Evolutionary conservation across 176 grass and related monocot species (phyloP), one percentile per base, ranked within the genome.

Genomic region (Oryza glumipatula): DNA sequence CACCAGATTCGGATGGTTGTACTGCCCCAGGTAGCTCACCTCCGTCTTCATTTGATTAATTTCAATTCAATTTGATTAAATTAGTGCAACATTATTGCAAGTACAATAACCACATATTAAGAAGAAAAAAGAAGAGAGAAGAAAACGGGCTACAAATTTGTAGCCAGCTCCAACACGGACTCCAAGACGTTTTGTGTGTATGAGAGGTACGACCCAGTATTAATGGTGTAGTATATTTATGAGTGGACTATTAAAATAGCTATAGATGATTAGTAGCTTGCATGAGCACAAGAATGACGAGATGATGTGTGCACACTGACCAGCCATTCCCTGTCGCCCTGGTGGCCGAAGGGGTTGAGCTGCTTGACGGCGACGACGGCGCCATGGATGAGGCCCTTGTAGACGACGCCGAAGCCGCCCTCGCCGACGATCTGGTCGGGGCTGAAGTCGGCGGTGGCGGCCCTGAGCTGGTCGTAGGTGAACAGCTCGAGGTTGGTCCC

Each of bases 301-400:
- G 52, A 21, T 7, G 58, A 10, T 33, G 33, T 36, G 23, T 39
- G 32, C 12, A 14, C 13, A 79, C 84, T 67, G 32, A 95, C 94
- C 91, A 96, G 81, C 94, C 94, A 96, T 80, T 96, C 94, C 70
- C 89, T 89, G 84, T 96, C 94, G 1, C 94, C 94, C 76, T 96
- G 94, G 41, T 87, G 88, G n/a, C 94, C 87, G 6, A 86, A 86
- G 1, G 70, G 84, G 73, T 96, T 96, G 79, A 96, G 89, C 72
- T 83, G 39, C 91, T 96, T 93, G 36, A 96, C 91, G 51, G 94
- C 91, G 35, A 96, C 91, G 19, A 65, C 60, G 1, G 15, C 21
- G 2, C 77, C 91, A 68, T 70, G 91, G 43, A 93, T 39, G 7
- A 85, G 0, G 0, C 94, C 94, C 54, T 81, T 76, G 81, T 93